Base-by-base conservation (phyloP, 169 alveolate species). In the Besnoitia besnoiti region DNA sequence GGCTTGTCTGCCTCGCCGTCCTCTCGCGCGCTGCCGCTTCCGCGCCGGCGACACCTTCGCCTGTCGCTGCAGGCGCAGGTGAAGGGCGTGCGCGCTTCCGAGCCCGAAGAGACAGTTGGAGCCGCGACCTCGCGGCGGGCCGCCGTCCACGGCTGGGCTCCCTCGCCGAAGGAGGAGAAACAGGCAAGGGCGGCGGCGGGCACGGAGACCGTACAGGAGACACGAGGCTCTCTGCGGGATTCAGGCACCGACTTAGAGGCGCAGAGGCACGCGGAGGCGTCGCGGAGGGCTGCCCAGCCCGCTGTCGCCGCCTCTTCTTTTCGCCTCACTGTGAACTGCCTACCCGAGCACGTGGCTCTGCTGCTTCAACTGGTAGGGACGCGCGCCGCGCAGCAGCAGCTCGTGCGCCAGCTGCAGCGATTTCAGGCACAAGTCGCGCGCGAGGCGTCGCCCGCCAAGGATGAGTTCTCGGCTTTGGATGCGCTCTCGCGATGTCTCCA, bases 21-120 rank as follows among this genome's bases (percentile, higher is more conserved):
- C 5, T 30, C 44, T 1, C 7, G 40, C 82, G 46, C 8, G 82
- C 82, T n/a, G 2, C n/a, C 39, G 4, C 24, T n/a, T 16, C 67
- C 12, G 82, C 47, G 44, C 0, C 39, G 82, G 44, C 82, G n/a
- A 7, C 46, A n/a, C 47, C 46, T 73, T 42, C 82, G 24, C 24
- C 44, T 73, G n/a, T 73, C 82, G 16, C n/a, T 73, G 46, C 82
- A 73, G 82, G 82, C 82, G 12, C 82, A 73, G 82, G 46, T 73
- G 82, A n/a, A 37, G 39, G 82, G 82, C 82, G 46, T 73, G 82
- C 47, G n/a, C 8, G 82, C 82, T 1, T 42, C 47, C 47, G 27
- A 73, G 47, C 46, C 24, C 8, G 2, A 42, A n/a, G 46, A 30
- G 46, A n/a, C 82, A n/a, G 44, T 35, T 73, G 47, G 40, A n/a